A percentile compares a stretch with the other conserved stretches of the same genome.
These are phyloP conservation scores for Fusarium multiceps DNA, from an alignment of 2,329 filamentous ascomycete genomes.

Conservation along the genomic window DNA sequence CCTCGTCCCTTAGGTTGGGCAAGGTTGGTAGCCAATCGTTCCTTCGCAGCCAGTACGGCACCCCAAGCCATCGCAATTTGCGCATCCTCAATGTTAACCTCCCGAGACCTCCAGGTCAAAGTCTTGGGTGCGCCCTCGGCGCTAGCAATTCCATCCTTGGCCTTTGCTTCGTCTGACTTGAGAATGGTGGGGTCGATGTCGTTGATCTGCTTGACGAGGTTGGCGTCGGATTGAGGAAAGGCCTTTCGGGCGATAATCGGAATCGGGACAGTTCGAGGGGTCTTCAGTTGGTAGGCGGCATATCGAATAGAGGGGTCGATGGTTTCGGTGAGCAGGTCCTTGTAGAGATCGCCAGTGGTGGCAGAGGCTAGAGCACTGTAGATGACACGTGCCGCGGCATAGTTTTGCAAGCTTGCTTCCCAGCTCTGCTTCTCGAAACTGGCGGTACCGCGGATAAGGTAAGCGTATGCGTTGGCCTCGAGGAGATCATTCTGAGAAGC, in stretches of 20 bases:
- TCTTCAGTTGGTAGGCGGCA: constrained; percentile 90
- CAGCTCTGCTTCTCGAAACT: constrained; percentile 90
- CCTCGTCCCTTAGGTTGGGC: constrained; percentile 56
- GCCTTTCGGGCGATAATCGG: constrained; percentile 80
- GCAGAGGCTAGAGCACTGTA: constrained; percentile 79
- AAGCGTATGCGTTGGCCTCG: constrained; percentile 86
- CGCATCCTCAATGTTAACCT: constrained; percentile 91
- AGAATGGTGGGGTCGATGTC: constrained; percentile 76
- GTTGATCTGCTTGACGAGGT: constrained; percentile 75
- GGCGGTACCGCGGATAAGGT: constrained; percentile 79
- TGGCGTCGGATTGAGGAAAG: constrained; percentile 74
- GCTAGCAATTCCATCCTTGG: constrained; percentile 61
- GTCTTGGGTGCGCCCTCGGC: constrained; percentile 73
- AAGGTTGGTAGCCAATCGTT: constrained; percentile 61
- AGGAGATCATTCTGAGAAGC: constrained; percentile 78
- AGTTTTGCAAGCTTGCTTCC: constrained; percentile 80
- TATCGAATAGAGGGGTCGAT: constrained; percentile 95
- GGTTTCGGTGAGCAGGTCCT: constrained; percentile 84
- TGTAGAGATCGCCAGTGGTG: constrained; percentile 77
- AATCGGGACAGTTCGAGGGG: constrained; percentile 86
- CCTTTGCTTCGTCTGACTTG: constrained; percentile 62
- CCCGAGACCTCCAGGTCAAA: constrained; percentile 86
- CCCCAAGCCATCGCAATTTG: constrained; percentile 88
- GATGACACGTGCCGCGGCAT: constrained; percentile 81
- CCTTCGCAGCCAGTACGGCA: constrained; percentile 68